Conservation (phyloP, 2,329 filamentous ascomycete genomes). For the Pestalotiopsis sp. region DNA sequence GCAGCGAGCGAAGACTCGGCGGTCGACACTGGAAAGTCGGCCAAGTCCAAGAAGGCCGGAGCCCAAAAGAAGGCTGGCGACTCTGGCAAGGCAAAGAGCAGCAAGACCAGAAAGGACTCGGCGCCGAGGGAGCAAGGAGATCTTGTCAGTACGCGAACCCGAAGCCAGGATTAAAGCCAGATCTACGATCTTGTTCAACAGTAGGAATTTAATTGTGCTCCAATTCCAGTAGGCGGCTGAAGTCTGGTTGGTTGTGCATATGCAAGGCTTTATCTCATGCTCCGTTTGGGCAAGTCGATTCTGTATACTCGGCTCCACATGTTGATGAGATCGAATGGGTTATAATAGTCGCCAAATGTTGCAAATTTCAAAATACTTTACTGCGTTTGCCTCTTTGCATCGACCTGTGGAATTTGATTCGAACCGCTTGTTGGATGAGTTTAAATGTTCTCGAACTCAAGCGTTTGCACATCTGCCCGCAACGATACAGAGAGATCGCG, state of each 20-base stretch:
- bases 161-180: conserved; percentile 21
- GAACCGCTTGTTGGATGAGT: too few relatives aligned
- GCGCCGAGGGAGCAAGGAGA: conserved; percentile 21
- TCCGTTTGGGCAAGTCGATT: neutral
- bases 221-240: too few relatives aligned
- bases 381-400: too few relatives aligned
- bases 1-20: neutral
- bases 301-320: neutral
- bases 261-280: neutral
- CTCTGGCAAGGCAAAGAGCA: conserved; percentile 10
- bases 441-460: too few relatives aligned
- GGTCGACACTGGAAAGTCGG: neutral
- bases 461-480: too few relatives aligned
- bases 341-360: neutral
- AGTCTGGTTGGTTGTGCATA: neutral
- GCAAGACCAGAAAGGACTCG: conserved; percentile 17
- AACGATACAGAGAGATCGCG: too few relatives aligned
- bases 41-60: neutral
- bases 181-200: neutral
- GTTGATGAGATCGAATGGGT: neutral
- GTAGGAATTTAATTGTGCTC: too few relatives aligned
- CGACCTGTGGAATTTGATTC: too few relatives aligned
- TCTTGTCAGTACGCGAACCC: conserved; percentile 24
- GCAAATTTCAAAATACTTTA: neutral
- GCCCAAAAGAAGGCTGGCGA: neutral